A percentile compares a stretch with the other conserved stretches of the same genome.
Evolutionary conservation across 2,329 filamentous ascomycete species (phyloP).

Genomic region (Fusarium brachygibbosum): DNA sequence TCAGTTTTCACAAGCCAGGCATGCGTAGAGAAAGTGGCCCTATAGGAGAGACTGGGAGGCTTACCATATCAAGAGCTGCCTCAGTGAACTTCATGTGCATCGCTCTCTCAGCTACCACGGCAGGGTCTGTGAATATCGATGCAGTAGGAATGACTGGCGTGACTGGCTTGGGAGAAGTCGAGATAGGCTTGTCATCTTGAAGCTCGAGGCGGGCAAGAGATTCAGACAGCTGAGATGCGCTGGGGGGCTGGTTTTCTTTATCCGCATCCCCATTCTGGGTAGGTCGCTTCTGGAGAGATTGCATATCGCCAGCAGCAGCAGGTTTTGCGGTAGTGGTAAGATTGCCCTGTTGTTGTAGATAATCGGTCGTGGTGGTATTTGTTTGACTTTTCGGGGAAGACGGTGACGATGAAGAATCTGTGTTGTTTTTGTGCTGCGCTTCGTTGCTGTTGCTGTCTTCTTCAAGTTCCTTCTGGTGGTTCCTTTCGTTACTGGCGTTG

Average conservation of each 20-base stretch:
- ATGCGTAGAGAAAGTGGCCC: neutral
- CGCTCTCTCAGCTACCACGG: conserved; percentile 51
- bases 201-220: conserved; percentile 42
- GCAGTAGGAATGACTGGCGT: neutral
- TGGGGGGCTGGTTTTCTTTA: conserved; percentile 53
- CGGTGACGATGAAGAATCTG: conserved; percentile 1
- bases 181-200: conserved; percentile 6
- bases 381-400: neutral
- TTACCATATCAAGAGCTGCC: conserved; percentile 87
- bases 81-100: conserved; percentile 76
- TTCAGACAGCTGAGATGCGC: conserved; percentile 11
- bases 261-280: conserved; percentile 16
- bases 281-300: conserved; percentile 18
- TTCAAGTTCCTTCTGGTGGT: conserved; percentile 15
- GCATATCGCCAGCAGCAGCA: conserved; percentile 39
- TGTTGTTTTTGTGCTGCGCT: neutral
- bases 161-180: conserved; percentile 8
- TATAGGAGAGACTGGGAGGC: conserved; percentile 38
- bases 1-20: conserved; percentile 9
- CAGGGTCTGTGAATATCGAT: conserved; percentile 47
- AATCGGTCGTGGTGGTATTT: neutral
- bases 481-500: conserved; percentile 23
- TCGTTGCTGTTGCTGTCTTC: conserved; percentile 18
- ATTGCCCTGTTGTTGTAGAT: conserved; percentile 3
- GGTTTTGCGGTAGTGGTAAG: conserved; percentile 7